Percentiles rank a stretch among this genome's conserved stretches.
Conservation (phyloP, 2,329 filamentous ascomycete species). For the Clonostachys rosea region DNA sequence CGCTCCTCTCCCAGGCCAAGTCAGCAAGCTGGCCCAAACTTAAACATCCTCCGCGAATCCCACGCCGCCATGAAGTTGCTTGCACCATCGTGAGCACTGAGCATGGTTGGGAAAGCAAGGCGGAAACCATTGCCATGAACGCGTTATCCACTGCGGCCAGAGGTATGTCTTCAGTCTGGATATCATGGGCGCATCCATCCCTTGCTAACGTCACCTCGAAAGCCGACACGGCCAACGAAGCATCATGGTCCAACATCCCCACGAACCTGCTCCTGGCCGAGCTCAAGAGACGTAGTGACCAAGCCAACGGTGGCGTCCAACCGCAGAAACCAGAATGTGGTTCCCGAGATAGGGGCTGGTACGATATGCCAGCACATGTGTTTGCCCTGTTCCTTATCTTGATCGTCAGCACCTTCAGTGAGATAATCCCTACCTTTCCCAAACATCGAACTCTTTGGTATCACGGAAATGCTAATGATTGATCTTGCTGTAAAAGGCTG, state of each 20-base stretch:
- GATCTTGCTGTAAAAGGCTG: conserved; percentile 39
- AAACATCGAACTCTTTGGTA: neutral
- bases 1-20: too few species aligned
- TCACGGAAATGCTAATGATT: neutral
- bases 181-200: too few species aligned
- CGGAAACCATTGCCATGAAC: too few species aligned
- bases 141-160: too few species aligned
- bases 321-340: conserved; percentile 44
- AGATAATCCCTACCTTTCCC: conserved; percentile 6
- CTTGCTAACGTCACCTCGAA: too few species aligned
- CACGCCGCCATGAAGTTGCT: too few species aligned
- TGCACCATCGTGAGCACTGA: too few species aligned
- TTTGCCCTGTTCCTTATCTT: conserved; percentile 65
- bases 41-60: too few species aligned
- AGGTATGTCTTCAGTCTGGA: too few species aligned
- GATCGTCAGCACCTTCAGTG: conserved; percentile 52
- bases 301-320: conserved; percentile 9
- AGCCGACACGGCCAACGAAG: conserved; percentile 9
- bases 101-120: too few species aligned
- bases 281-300: conserved; percentile 39
- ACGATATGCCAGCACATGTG: conserved; percentile 64
- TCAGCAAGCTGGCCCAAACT: too few species aligned
- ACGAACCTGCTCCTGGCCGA: conserved; percentile 48
- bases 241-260: conserved; percentile 42
- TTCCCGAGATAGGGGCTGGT: conserved; percentile 45